phyloP scores from a whole-genome alignment of 75 land plant species.

The Selaginella moellendorffii region DNA sequence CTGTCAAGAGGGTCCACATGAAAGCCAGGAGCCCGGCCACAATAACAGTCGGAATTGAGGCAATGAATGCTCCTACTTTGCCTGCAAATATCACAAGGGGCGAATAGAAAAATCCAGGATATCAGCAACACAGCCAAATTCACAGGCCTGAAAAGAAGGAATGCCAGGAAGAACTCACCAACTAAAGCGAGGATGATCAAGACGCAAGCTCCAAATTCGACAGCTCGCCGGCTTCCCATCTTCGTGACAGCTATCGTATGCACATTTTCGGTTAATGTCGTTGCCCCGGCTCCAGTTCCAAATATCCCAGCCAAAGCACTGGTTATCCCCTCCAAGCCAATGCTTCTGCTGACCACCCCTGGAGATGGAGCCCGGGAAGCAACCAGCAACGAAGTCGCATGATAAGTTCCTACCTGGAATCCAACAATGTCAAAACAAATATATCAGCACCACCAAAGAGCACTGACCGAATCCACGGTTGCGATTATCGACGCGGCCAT shows the following conservation, averaged over 20 bases:
- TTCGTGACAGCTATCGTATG: conserved; percentile 9
- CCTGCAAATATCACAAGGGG: conserved; percentile 1
- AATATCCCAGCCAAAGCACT: conserved; percentile 2
- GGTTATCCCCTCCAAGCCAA: conserved; percentile 5
- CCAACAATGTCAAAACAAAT: neutral
- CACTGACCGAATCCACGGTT: conserved; percentile 92
- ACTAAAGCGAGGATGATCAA: neutral
- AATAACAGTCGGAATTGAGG: conserved; percentile 2
- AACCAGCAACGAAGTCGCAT: neutral
- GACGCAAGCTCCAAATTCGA: conserved; percentile 6
- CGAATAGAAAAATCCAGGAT: neutral
- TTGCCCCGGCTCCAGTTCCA: conserved; percentile 6
- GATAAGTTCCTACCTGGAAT: conserved; percentile 8
- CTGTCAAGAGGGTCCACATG: conserved; percentile 9
- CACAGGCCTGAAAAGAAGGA: too few species aligned
- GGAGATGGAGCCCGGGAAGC: conserved; percentile 4
- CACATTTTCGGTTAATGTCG: conserved; percentile 6
- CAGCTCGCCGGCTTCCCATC: conserved; percentile 7
- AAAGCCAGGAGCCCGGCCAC: neutral
- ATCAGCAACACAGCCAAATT: neutral
- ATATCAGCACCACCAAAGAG: neutral
- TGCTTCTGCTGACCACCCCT: conserved; percentile 2
- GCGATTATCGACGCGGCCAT: conserved; percentile 61
- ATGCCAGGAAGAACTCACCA: conserved; percentile 11
- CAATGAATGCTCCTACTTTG: conserved; percentile 10